Base-by-base conservation (phyloP, 2,329 filamentous ascomycete species). In the Colletotrichum lindemuthianum region DNA sequence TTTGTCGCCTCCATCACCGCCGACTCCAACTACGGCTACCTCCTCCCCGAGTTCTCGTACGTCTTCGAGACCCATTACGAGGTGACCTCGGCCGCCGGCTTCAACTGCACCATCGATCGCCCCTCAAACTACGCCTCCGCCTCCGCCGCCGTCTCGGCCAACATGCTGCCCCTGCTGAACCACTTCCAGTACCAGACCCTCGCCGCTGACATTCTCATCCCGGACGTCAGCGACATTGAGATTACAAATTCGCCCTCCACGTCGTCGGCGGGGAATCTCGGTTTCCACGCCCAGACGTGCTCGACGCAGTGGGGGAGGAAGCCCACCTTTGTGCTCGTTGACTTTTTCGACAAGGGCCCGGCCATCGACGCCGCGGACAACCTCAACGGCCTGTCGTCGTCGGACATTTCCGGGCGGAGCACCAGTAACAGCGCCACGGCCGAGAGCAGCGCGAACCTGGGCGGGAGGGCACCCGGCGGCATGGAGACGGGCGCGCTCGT, bases 301-400 rank as follows among this genome's bases (percentile, higher is more conserved):
- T 77, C 79, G 56, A 72, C 70, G 3, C 77, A 86, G 66, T 95
- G 90, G 81, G 83, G 84, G n/a, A 76, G 79, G 34, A 80, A 83
- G 53, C 91, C 92, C n/a, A 88, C 83, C 3, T 94, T 92, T 70
- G 83, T 92, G 16, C 82, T 96, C 9, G 91, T 95, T 1, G 92
- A 96, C 76, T 95, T 93, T 75, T 93, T 89, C 75, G 89, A 92
- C 74, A 82, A 88, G 64, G 92, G 90, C 0, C 87, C 90, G 0
- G 86, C 90, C 37, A 86, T 96, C 59, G 80, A 82, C 7, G 88
- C 89, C 0, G 89, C 91, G 2, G 92, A 96, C 76, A 76, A 71
- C 49, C 75, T 93, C 71, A 95, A 95, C 74, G 80, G 78, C 8
- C 76, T 88, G 59, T 60, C 61, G 34, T 54, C 45, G 3, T 77